Evolutionary conservation across 2,329 filamentous ascomycete species (phyloP).

Genomic region (Leptodontidium sp.): DNA sequence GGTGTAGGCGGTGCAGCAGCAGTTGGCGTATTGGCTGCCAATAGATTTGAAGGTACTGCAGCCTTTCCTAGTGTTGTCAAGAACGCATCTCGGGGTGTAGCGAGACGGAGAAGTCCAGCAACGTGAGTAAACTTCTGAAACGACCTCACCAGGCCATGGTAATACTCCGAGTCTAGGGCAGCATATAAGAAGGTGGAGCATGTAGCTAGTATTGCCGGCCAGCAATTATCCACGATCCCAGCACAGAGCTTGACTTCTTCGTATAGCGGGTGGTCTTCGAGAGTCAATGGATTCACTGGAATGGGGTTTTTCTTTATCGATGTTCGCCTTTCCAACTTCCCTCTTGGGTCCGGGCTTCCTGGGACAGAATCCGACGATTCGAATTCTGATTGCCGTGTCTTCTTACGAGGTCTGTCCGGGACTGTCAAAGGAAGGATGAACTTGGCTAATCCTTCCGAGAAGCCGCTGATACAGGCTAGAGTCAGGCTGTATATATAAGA

Average conservation of each 20-base stretch:
- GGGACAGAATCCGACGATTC: conserved; percentile 38
- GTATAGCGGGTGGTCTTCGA: conserved; percentile 77
- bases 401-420: conserved; percentile 70
- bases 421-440: conserved; percentile 93
- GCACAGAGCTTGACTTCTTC: conserved; percentile 79
- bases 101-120: conserved; percentile 83
- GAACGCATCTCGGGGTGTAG: conserved; percentile 91
- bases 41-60: conserved; percentile 83
- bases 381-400: conserved; percentile 42
- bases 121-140: conserved; percentile 97
- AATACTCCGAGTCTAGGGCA: conserved; percentile 90
- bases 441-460: conserved; percentile 92
- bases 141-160: conserved; percentile 87
- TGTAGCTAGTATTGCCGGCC: conserved; percentile 93
- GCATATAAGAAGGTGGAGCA: conserved; percentile 96
- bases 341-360: conserved; percentile 31
- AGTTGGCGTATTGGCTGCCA: conserved; percentile 65
- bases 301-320: conserved; percentile 80
- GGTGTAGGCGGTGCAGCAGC: conserved; percentile 56
- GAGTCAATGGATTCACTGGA: conserved; percentile 81
- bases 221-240: conserved; percentile 86
- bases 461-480: conserved; percentile 84
- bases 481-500: conserved; percentile 94
- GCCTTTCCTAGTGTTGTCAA: conserved; percentile 93
- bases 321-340: conserved; percentile 63